phyloP scores from a whole-genome alignment of 1,284 basidiomycete species.

The Sanghuangporus sanghuang region DNA sequence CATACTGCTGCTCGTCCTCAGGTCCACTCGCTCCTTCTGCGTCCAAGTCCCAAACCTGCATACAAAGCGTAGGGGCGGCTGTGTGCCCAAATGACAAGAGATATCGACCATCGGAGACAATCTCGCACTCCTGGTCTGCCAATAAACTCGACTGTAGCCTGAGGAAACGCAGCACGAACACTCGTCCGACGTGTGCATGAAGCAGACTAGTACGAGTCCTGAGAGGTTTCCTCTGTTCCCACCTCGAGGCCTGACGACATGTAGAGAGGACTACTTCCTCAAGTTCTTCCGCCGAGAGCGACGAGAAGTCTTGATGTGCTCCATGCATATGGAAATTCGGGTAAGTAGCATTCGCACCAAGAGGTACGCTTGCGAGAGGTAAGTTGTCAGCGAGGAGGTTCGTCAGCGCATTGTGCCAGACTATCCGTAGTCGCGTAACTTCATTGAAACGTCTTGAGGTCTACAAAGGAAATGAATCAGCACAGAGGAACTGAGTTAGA shows the following conservation, averaged over 20 bases:
- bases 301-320: slow-evolving; percentile 22
- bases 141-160: background rate
- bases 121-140: slow-evolving; percentile 20
- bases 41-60: slow-evolving; percentile 17
- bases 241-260: slow-evolving; percentile 47
- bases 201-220: slow-evolving; percentile 15
- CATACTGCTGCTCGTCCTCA: background rate
- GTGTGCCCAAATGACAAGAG: slow-evolving; percentile 12
- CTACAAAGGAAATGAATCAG: slow-evolving; percentile 28
- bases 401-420: slow-evolving; percentile 47
- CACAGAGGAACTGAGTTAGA: background rate
- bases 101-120: slow-evolving; percentile 8
- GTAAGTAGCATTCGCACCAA: background rate
- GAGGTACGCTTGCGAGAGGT: slow-evolving; percentile 36
- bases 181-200: slow-evolving; percentile 24
- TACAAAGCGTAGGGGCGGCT: background rate
- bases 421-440: slow-evolving; percentile 38
- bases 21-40: background rate
- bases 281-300: slow-evolving; percentile 36
- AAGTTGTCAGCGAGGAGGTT: slow-evolving; percentile 36
- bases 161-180: slow-evolving; percentile 43
- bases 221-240: slow-evolving; percentile 31
- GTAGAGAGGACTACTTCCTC: slow-evolving; percentile 37
- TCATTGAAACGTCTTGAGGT: slow-evolving; percentile 39
- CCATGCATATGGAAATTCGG: background rate